Evolutionary conservation across 148 eudicot species (phyloP), one percentile per base, ranked within the genome.

Genomic region (Chenopodium berlandieri): DNA sequence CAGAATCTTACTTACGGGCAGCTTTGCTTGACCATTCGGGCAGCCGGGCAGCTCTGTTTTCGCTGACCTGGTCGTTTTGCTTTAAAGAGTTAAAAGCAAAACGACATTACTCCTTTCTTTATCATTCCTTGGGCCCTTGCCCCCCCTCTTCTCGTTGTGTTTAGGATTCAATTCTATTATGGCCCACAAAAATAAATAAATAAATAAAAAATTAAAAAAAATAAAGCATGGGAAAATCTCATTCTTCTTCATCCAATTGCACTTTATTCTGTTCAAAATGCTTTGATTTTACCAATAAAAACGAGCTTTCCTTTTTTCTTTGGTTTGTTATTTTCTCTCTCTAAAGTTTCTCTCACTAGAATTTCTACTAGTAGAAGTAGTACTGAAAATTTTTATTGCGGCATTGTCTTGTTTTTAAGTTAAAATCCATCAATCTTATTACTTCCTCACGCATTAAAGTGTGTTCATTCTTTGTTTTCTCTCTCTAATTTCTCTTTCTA

Each of bases 201-300:
- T 12, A 17, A 2, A 23, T 23, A 16, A 16, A 56, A 56, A 56
- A 76, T 1, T 9, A 76, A 60, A 76, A 37, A 77, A 40, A n/a
- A 25, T 23, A 77, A 62, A 71, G 30, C 31, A 19, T 72, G 11
- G 23, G 25, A 62, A 69, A 32, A 50, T 46, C 60, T 56, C 56
- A 31, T 58, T 62, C 27, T 47, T 83, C 77, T 19, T 69, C 78
- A 20, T 63, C 79, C 82, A 4, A 32, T 19, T 74, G 85, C 91
- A 87, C 93, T 93, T 93, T 91, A 91, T 93, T 93, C 93, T 84
- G 91, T 89, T 89, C 90, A 93, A 73, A 91, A 87, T 82, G 82
- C 89, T 84, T 88, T 82, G 88, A 87, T 77, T 81, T 86, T 83
- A 78, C 87, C 82, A 66, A 79, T 65, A 81, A 82, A 56, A 56